A percentile compares a stretch with the other conserved stretches of the same genome.
These are phyloP conservation scores for Epithemia pelagica DNA, from an alignment of 108 stramenopile genomes.

Conservation along the genomic window DNA sequence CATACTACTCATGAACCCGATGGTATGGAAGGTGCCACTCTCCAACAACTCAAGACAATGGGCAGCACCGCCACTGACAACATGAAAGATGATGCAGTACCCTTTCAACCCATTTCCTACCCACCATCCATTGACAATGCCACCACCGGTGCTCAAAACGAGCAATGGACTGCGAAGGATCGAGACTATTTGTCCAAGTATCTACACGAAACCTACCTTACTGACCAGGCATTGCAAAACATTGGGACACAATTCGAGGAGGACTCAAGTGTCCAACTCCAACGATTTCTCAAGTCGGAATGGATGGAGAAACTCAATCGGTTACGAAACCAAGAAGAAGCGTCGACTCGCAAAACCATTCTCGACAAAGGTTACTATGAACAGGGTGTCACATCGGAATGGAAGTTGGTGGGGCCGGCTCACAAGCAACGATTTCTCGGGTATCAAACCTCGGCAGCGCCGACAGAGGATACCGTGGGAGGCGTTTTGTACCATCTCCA, in stretches of 20 bases:
- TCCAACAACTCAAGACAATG: conserved; percentile 53
- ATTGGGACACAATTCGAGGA: conserved; percentile 69
- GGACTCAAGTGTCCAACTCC: conserved; percentile 75
- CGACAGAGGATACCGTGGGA: conserved; percentile 18
- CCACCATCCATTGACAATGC: background rate
- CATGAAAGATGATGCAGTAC: conserved; percentile 11
- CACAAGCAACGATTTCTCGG: conserved; percentile 90
- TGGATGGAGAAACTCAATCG: conserved; percentile 43
- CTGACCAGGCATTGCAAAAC: conserved; percentile 44
- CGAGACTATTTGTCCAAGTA: conserved; percentile 52
- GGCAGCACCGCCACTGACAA: background rate
- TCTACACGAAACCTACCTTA: conserved; percentile 57
- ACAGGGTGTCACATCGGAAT: conserved; percentile 52
- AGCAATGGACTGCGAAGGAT: conserved; percentile 35
- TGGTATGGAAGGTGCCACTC: conserved; percentile 57
- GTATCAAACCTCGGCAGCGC: conserved; percentile 17
- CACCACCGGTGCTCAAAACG: conserved; percentile 12
- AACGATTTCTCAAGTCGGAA: conserved; percentile 54
- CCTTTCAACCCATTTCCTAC: conserved; percentile 1
- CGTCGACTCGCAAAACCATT: conserved; percentile 5
- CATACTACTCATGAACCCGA: conserved; percentile 53
- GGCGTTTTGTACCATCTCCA: conserved; percentile 34
- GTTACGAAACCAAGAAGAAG: conserved; percentile 3
- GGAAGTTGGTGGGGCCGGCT: conserved; percentile 85
- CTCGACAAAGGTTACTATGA: conserved; percentile 54